Base-by-base conservation (phyloP, 768 basidiomycete species). In the Suillus fuscotomentosus region DNA sequence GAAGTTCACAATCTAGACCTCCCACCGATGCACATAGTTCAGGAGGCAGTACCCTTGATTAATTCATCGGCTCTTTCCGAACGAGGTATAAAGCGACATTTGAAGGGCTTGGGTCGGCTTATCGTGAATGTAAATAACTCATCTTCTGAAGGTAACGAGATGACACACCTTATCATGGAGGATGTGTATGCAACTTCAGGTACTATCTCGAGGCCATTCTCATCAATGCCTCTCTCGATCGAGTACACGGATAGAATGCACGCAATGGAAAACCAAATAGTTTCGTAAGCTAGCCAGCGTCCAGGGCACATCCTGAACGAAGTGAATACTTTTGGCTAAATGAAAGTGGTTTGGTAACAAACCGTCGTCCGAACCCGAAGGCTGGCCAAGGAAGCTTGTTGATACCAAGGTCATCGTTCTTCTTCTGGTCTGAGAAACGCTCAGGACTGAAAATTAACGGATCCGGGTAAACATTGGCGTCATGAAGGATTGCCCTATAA, bases 311-410 rank as follows among this genome's bases (percentile, higher is more conserved):
- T 69, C 47, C 82, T 83, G 56, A 20, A 45, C 34, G 47, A 36
- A 11, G 31, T 47, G 39, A n/a, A 62, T 43, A 48, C 34, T 34
- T 38, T 15, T 47, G 31, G 14, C 17, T 27, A 20, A 9, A 55
- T 17, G 20, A 39, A 45, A 6, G 65, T 34, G 17, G 31, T 61
- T 3, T 48, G 8, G 20, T 39, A 41, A 63, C 73, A 51, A 66
- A 78, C 80, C 79, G 72, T 65, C 78, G 70, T 42, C 80, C 80
- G 64, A 79, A 82, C 15, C 81, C 80, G 59, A 82, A 82, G 11
- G 78, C 77, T 47, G 73, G 71, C 55, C 73, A 74, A 27, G 79
- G 80, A 41, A 76, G 70, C 45, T 71, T 71, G 57, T 80, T 81
- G 62, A 76, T 73, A 4, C 76, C 79, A 10, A 67, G 64, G 39